Base-by-base conservation (phyloP, 2,329 filamentous ascomycete species). In the Diplodia mutila region DNA sequence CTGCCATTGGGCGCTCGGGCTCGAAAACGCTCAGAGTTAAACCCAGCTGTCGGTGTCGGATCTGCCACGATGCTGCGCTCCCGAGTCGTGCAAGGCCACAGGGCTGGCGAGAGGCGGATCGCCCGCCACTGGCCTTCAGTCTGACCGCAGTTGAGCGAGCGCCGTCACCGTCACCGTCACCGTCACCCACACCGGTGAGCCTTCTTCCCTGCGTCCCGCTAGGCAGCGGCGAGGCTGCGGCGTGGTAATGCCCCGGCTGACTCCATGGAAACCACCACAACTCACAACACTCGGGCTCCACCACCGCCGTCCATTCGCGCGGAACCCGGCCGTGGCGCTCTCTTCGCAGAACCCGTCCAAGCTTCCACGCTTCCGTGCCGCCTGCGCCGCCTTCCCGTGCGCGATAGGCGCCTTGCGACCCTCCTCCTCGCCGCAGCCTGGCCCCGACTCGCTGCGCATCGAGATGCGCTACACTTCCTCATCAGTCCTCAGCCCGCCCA, bases 21-120 rank as follows among this genome's bases (percentile, higher is more conserved):
- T 16, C 27, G 11, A 16, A 25, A 48, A 23, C 57, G 57, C 57
- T 34, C 57, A 48, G 57, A 63, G 59, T 49, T 63, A 51, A 63
- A 63, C 59, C 59, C 49, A 23, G 23, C 27, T 46, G 42, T 46
- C 59, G 59, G 59, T 42, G 49, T 63, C 59, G 59, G 59, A 63
- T 63, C 59, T 49, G 59, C 59, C 59, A 51, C 55, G 55, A 61
- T 21, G 27, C 11, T 32, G 54, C 54, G 34, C 54, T 23, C 34
- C 42, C 57, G 57, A 61, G 57, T 49, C 57, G 57, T 34, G 59
- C 42, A 48, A 25, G 18, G 54, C 54, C 39, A n/a, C 55, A 61
- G 55, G 55, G 55, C 55, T 61, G 55, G 34, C 55, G 14, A 23
- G 25, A 23, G 39, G 39, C 48, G 3, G 8, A 8, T 29, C 29